Evolutionary conservation across 495 filamentous ascomycete species (phyloP), one percentile per base, ranked within the genome.

Genomic region (Thozetella sp.): DNA sequence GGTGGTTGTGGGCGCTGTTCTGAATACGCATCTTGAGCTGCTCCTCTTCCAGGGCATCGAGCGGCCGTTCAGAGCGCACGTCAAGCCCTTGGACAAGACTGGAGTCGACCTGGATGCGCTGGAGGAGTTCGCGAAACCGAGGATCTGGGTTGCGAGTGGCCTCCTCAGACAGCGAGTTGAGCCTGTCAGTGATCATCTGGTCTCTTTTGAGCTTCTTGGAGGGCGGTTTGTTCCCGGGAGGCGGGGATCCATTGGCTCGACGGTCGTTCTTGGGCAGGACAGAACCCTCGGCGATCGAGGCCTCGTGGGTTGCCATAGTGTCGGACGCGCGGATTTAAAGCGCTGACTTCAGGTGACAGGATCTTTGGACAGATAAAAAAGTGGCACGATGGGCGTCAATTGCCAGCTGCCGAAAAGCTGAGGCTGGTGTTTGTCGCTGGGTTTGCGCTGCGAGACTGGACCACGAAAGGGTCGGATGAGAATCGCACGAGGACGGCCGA

Each of bases 171-270:
- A 97, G 84, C 50, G 88, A 82, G 20, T 81, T 78, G 23, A 97
- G 83, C 27, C 88, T 87, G 37, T 96, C 93, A 25, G 85, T 81
- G 54, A 98, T 82, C 53, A 85, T 81, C 58, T 89, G 90, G 55
- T 93, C 88, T 59, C 91, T 86, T 70, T 96, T 95, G 78, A 98
- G 93, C 65, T 92, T 85, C 80, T 99, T 99, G 2, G 93, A 92
- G 26, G 80, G 79, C 57, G 83, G 40, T 22, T 54, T 22, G 17
- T 71, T 69, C 1, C 66, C 43, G 0, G 68, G 63, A 2, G 65
- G 68, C 56, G 68, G 70, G 10, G 70, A 72, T 60, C 58, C 59
- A 58, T 69, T 70, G 45, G 52, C 43, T 12, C 68, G 70, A 40
- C 64, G 71, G 55, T 66, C 70, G 10, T 59, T 20, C 23, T n/a